phyloP scores from a whole-genome alignment of 106 monocot genomes.

The Platanthera zijinensis region DNA sequence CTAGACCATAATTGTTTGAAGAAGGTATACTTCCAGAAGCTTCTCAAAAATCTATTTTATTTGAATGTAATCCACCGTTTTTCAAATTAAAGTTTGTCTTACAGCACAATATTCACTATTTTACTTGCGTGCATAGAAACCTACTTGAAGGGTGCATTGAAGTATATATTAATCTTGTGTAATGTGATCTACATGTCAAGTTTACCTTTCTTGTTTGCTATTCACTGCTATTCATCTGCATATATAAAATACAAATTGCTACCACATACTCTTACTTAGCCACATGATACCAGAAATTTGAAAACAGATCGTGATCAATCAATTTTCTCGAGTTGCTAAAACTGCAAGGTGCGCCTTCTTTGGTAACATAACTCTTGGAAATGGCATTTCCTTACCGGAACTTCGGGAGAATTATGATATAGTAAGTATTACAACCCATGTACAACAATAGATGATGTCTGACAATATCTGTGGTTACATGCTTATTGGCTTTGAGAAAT shows the following conservation, averaged over 20 bases:
- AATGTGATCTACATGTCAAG: neutral
- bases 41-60: neutral
- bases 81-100: neutral
- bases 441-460: neutral
- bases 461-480: neutral
- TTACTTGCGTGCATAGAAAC: neutral
- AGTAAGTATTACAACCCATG: conserved; percentile 35
- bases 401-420: conserved; percentile 80
- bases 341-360: conserved; percentile 78
- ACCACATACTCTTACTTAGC: conserved; percentile 8
- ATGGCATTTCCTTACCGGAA: conserved; percentile 50
- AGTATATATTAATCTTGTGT: neutral
- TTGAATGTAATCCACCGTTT: neutral
- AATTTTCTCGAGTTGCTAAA: conserved; percentile 85
- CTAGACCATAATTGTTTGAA: neutral
- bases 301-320: conserved; percentile 90
- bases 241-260: neutral
- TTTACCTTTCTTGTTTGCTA: neutral
- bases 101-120: neutral
- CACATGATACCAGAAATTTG: conserved; percentile 42
- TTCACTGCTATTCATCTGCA: neutral
- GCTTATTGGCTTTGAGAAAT: neutral
- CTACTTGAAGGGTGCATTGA: neutral
- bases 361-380: conserved; percentile 82
- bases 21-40: neutral